phyloP scores from a whole-genome alignment of 1,284 basidiomycete genomes.

The Cryptococcus hybrid region DNA sequence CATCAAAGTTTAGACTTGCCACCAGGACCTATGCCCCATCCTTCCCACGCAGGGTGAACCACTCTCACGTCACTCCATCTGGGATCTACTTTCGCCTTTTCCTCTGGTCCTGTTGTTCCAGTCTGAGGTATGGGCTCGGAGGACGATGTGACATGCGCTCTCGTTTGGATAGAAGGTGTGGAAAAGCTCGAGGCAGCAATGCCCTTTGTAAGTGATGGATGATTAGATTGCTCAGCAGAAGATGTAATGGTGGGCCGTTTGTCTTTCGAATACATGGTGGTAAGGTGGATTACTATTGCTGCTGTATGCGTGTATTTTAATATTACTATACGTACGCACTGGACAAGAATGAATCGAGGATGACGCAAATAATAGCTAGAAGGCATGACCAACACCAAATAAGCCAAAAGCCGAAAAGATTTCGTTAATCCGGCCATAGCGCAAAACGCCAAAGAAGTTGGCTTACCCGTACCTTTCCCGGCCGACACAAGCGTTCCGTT shows the following conservation, averaged over 20 bases:
- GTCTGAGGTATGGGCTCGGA: background rate
- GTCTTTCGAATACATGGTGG: too few species aligned
- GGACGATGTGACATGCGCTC: conserved; percentile 3
- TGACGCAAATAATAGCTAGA: too few species aligned
- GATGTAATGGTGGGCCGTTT: conserved; percentile 12
- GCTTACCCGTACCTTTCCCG: too few species aligned
- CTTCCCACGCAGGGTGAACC: conserved; percentile 30
- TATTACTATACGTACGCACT: too few species aligned
- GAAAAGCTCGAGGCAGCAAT: conserved; percentile 14
- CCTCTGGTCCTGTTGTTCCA: conserved; percentile 10
- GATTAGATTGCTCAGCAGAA: background rate
- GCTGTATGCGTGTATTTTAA: too few species aligned
- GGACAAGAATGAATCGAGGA: too few species aligned
- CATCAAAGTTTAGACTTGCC: conserved; percentile 10
- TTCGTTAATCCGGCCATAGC: too few species aligned
- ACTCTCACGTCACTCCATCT: conserved; percentile 22
- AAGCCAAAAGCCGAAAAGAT: too few species aligned
- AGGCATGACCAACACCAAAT: too few species aligned
- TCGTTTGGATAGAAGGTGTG: conserved; percentile 8
- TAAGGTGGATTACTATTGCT: too few species aligned
- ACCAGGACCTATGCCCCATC: conserved; percentile 15
- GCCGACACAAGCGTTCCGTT: too few species aligned
- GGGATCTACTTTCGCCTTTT: conserved; percentile 11
- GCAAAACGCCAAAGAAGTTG: too few species aligned
- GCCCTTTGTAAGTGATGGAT: conserved; percentile 18